Conservation (phyloP, 2,329 filamentous ascomycete genomes). For the Phyllosticta ampelicida region DNA sequence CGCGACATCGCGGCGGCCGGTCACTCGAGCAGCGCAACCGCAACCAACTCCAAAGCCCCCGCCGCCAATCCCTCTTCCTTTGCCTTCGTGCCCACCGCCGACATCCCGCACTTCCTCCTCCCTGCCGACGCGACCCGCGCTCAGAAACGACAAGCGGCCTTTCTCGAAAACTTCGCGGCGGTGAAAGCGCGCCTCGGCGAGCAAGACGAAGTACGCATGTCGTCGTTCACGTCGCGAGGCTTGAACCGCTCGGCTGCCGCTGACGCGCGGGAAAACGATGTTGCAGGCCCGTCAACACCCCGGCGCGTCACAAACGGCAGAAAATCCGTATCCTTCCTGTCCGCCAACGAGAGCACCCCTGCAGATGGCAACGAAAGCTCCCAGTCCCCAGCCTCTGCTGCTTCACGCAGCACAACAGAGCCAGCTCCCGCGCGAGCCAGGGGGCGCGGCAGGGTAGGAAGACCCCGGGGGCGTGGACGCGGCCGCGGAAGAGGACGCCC, state of each 20-base stretch:
- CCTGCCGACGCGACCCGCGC: constrained; percentile 2
- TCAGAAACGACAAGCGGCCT: constrained; percentile 5
- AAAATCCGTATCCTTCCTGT: background rate
- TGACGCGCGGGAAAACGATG: background rate
- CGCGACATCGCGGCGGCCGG: constrained; percentile 80
- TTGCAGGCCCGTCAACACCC: background rate
- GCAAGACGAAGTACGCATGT: constrained; percentile 1
- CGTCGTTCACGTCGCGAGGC: background rate
- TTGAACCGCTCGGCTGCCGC: background rate
- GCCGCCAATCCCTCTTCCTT: background rate
- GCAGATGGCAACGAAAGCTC: background rate
- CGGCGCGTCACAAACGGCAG: background rate
- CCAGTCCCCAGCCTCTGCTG: background rate
- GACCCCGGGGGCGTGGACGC: background rate
- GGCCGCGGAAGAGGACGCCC: background rate
- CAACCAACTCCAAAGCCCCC: background rate
- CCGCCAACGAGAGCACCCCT: background rate
- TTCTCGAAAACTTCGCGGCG: constrained; percentile 4
- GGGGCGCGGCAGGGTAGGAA: background rate
- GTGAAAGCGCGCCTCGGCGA: constrained; percentile 9
- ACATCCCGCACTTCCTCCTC: background rate
- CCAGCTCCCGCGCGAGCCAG: background rate
- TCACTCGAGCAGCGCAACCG: constrained; percentile 46
- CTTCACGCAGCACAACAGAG: background rate
- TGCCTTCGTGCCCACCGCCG: background rate